A percentile compares a stretch with the other conserved stretches of the same genome.
These are phyloP conservation scores for Arachis monticola DNA, from an alignment of 331 rosid species.

Conservation along the genomic window DNA sequence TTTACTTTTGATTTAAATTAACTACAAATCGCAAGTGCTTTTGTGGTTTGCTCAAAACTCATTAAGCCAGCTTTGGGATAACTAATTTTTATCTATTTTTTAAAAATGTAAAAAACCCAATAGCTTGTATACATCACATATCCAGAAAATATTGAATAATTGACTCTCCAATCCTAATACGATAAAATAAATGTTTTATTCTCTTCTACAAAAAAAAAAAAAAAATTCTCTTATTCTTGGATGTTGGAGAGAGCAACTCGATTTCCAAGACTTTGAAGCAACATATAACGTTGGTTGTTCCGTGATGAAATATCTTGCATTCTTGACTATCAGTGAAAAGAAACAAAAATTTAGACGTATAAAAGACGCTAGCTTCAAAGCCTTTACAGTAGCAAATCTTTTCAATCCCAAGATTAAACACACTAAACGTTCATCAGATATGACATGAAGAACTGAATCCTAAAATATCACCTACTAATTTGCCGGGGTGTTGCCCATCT, in stretches of 20 bases:
- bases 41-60: too few relatives aligned
- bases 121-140: not conserved
- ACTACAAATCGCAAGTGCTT: too few relatives aligned
- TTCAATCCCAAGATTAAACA: not conserved
- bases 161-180: not conserved
- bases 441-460: conserved; percentile 1
- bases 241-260: not conserved
- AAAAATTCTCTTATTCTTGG: not conserved
- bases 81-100: too few relatives aligned
- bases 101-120: too few relatives aligned
- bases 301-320: not conserved
- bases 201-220: not conserved
- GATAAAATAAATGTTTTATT: not conserved
- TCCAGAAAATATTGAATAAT: not conserved
- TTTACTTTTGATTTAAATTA: too few relatives aligned
- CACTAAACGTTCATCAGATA: too few relatives aligned
- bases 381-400: not conserved
- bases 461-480: not conserved
- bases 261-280: not conserved
- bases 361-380: not conserved
- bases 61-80: too few relatives aligned
- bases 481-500: not conserved
- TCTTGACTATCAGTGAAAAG: not conserved
- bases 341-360: not conserved
- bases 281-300: not conserved